Evolutionary conservation across 2,329 filamentous ascomycete genomes (phyloP).

Genomic region (Scytalidium lignicola): DNA sequence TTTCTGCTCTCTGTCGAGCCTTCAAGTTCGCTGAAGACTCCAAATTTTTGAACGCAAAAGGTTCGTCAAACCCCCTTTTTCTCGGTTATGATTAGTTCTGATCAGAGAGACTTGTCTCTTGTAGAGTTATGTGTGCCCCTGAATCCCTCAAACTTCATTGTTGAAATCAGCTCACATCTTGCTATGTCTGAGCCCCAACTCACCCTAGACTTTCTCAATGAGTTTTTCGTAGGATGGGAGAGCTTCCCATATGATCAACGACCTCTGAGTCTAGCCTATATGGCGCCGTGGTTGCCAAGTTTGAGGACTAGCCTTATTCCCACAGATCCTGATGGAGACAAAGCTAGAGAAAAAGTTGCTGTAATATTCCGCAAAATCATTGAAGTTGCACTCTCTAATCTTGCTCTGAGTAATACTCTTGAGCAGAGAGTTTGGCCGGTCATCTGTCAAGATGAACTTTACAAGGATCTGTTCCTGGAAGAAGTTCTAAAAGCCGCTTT

Average conservation of each 20-base stretch:
- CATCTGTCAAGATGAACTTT: slow-evolving; percentile 58
- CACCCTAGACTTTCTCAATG: slow-evolving; percentile 65
- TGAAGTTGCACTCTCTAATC: slow-evolving; percentile 57
- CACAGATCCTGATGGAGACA: slow-evolving; percentile 58
- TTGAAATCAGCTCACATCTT: slow-evolving; percentile 60
- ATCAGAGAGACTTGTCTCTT: slow-evolving; percentile 5
- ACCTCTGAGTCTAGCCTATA: slow-evolving; percentile 61
- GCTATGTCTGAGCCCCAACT: slow-evolving; percentile 60
- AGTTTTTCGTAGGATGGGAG: slow-evolving; percentile 69
- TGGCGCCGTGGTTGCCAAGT: slow-evolving; percentile 63
- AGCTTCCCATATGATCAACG: slow-evolving; percentile 64
- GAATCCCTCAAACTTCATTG: slow-evolving; percentile 58
- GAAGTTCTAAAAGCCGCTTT: slow-evolving; percentile 61
- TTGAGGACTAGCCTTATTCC: slow-evolving; percentile 55
- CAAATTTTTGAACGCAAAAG: slow-evolving; percentile 57
- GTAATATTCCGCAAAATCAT: slow-evolving; percentile 61
- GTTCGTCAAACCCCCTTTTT: slow-evolving; percentile 29
- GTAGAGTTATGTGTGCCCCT: slow-evolving; percentile 58
- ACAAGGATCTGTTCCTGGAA: slow-evolving; percentile 63
- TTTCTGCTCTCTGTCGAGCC: slow-evolving; percentile 60
- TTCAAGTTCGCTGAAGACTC: slow-evolving; percentile 62
- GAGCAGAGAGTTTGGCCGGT: slow-evolving; percentile 62
- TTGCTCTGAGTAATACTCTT: slow-evolving; percentile 53
- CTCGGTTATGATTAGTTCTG: not conserved
- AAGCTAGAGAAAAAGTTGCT: slow-evolving; percentile 60